phyloP scores from a whole-genome alignment of 257 asterid species.

The Dorcoceras hygrometricum region DNA sequence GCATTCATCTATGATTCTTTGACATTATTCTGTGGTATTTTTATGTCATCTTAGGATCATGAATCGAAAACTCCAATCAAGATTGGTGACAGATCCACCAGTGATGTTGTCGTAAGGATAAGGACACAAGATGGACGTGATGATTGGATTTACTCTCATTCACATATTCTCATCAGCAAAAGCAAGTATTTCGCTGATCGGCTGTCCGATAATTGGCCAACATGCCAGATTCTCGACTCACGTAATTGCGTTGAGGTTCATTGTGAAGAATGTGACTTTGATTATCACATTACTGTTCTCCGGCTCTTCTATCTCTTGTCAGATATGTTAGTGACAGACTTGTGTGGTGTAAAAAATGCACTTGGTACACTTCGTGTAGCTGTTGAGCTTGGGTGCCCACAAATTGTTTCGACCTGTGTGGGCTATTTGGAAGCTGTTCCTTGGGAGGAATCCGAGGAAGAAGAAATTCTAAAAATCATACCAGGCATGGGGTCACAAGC shows the following conservation, averaged over 20 bases:
- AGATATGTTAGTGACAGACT: conserved; percentile 38
- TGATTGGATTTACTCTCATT: conserved; percentile 80
- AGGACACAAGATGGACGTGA: conserved; percentile 82
- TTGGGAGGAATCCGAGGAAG: conserved; percentile 96
- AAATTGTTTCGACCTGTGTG: conserved; percentile 59
- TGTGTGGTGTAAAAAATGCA: conserved; percentile 62
- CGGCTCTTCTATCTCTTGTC: conserved; percentile 52
- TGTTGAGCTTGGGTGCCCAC: conserved; percentile 67
- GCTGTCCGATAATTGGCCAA: conserved; percentile 76
- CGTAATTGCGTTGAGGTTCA: conserved; percentile 83
- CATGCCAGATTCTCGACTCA: conserved; percentile 82
- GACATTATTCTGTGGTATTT: conserved; percentile 14
- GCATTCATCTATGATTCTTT: neutral
- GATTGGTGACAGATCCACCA: conserved; percentile 72
- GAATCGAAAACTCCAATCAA: conserved; percentile 36
- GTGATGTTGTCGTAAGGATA: conserved; percentile 82
- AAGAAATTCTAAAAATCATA: conserved; percentile 66
- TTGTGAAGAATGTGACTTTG: conserved; percentile 70
- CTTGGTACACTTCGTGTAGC: conserved; percentile 70
- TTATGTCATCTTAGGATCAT: conserved; percentile 35
- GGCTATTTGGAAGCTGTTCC: conserved; percentile 86
- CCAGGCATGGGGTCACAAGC: conserved; percentile 71
- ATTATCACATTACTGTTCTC: conserved; percentile 57
- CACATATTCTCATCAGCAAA: conserved; percentile 46
- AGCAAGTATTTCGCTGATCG: conserved; percentile 79